Percentiles rank a stretch among this genome's conserved stretches.
Conservation (phyloP, 148 eudicot species). For the Vaccinium vitisidaea region DNA sequence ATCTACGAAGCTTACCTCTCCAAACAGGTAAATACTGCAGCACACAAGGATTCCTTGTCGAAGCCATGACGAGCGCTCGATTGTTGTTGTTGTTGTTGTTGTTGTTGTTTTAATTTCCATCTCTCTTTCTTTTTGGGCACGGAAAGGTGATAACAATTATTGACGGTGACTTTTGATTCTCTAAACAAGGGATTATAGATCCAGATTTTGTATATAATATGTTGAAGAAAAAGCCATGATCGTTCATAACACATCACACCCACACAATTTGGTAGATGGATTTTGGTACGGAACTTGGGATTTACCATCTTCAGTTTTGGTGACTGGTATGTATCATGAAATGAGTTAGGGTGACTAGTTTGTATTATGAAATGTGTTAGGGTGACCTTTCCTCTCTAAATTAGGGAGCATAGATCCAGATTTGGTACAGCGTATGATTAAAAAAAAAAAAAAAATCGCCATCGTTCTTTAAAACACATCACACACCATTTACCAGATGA, state of each 20-base stretch:
- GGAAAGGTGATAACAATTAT: neutral
- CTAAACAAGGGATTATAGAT: neutral
- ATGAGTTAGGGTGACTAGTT: no score
- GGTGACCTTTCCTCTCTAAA: no score
- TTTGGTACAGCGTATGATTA: no score
- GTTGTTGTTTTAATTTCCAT: neutral
- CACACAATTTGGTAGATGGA: no score
- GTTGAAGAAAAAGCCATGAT: neutral
- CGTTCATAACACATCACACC: no score
- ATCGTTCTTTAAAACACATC: neutral
- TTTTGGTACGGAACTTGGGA: no score
- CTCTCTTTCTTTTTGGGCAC: neutral
- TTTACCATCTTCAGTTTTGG: no score
- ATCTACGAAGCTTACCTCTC: conserved; percentile 76
- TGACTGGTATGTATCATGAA: no score
- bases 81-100: neutral
- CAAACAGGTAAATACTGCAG: conserved; percentile 75
- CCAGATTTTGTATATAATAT: neutral
- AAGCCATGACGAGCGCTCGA: neutral
- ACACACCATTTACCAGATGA: neutral
- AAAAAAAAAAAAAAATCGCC: neutral
- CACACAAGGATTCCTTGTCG: conserved; percentile 26
- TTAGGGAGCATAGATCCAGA: no score
- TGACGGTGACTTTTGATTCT: neutral
- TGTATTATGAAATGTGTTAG: no score